phyloP scores from a whole-genome alignment of 2,329 filamentous ascomycete genomes.

The Trichophyton schoenleinii region DNA sequence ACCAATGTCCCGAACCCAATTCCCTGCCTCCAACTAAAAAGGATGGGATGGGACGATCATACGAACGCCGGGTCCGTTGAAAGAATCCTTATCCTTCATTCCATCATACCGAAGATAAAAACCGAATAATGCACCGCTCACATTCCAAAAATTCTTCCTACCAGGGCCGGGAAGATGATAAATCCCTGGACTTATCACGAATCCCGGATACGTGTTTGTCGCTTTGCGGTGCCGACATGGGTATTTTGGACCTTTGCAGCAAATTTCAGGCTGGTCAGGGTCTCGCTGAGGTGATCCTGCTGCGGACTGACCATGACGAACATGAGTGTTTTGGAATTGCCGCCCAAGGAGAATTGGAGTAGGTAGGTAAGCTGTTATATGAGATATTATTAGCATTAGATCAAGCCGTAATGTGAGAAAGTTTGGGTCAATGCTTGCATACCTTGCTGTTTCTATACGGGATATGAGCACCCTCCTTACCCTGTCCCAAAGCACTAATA shows the following conservation, averaged over 20 bases:
- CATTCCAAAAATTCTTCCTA: background rate
- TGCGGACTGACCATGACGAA: conserved; percentile 96
- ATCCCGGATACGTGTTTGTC: conserved; percentile 28
- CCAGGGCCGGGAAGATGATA: background rate
- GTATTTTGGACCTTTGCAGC: conserved; percentile 85
- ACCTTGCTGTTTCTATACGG: conserved; percentile 94
- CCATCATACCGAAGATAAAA: background rate
- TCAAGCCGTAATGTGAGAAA: background rate
- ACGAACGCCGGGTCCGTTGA: background rate
- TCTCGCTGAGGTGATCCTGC: conserved; percentile 82
- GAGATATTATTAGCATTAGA: background rate
- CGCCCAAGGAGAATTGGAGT: conserved; percentile 84
- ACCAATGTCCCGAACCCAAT: background rate
- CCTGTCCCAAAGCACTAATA: conserved; percentile 79
- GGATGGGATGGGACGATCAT: background rate
- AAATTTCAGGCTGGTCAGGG: conserved; percentile 86
- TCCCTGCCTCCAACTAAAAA: background rate
- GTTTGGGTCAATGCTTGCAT: conserved; percentile 16
- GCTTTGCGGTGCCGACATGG: conserved; percentile 73
- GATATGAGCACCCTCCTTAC: conserved; percentile 64
- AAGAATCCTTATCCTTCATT: background rate
- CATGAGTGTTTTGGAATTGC: conserved; percentile 96
- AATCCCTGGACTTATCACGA: background rate
- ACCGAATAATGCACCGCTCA: background rate
- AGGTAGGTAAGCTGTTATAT: conserved; percentile 66